These are phyloP conservation scores for Mercurialis annua DNA, from an alignment of 345 rosid species.

Conservation along the genomic window DNA sequence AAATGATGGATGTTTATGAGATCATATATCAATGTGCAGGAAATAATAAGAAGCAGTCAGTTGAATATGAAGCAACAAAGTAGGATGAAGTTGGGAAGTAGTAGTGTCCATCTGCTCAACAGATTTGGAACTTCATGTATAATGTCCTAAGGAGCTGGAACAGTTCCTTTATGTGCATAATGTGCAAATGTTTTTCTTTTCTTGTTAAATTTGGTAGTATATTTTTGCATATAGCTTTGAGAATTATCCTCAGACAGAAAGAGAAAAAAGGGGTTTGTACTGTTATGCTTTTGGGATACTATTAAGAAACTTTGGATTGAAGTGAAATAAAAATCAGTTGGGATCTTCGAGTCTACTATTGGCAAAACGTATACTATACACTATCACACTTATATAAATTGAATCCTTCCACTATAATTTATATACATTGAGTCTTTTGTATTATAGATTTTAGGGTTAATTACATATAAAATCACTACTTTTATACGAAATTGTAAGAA, in stretches of 20 bases:
- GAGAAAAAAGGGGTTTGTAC: background rate
- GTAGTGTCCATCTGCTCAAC: background rate
- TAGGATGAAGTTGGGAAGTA: background rate
- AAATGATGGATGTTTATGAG: background rate
- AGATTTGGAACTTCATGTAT: constrained; percentile 14
- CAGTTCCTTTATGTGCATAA: constrained; percentile 23
- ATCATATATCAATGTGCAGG: constrained; percentile 32
- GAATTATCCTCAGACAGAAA: background rate
- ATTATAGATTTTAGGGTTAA: too few relatives aligned
- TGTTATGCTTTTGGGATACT: background rate
- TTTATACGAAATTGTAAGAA: too few relatives aligned
- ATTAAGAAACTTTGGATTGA: too few relatives aligned
- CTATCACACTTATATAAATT: too few relatives aligned
- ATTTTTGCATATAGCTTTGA: background rate
- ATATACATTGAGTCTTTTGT: too few relatives aligned
- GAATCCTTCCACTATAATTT: too few relatives aligned
- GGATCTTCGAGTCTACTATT: too few relatives aligned
- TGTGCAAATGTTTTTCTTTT: constrained; percentile 6
- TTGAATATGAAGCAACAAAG: background rate
- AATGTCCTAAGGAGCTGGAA: constrained; percentile 14
- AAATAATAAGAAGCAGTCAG: constrained; percentile 15
- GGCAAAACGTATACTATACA: too few relatives aligned
- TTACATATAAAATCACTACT: too few relatives aligned
- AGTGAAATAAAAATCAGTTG: too few relatives aligned
- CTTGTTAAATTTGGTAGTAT: background rate